Conservation (phyloP, 306 rosid genomes). For the Cicer yamashitae region DNA sequence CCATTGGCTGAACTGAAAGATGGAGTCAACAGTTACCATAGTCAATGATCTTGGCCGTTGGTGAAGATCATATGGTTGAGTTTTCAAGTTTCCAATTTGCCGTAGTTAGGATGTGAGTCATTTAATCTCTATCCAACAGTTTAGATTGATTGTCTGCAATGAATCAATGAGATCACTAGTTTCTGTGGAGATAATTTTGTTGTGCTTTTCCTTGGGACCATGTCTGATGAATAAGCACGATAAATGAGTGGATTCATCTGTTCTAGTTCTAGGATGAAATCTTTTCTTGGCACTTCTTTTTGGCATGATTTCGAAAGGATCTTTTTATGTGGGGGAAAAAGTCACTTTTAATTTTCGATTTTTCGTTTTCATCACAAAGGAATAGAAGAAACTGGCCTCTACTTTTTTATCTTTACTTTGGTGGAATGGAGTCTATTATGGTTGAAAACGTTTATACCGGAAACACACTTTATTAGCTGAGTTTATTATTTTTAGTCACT, state of each 20-base stretch:
- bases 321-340: constrained; percentile 4
- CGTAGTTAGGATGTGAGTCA: background rate
- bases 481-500: background rate
- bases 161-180: background rate
- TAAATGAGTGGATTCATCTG: constrained; percentile 1
- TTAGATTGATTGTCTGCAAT: background rate
- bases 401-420: constrained; percentile 24
- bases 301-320: background rate
- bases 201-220: constrained; percentile 16
- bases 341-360: background rate
- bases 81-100: constrained; percentile 12
- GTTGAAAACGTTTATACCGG: background rate
- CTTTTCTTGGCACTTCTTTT: constrained; percentile 16
- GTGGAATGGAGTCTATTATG: background rate
- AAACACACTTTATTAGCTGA: background rate
- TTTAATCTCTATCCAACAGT: background rate
- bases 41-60: background rate
- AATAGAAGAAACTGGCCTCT: background rate
- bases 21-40: background rate
- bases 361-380: constrained; percentile 17
- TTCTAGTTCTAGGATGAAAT: constrained; percentile 2
- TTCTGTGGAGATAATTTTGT: background rate
- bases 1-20: constrained; percentile 9
- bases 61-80: background rate
- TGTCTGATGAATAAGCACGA: constrained; percentile 1